These are phyloP conservation scores for Chaetoceros muelleri DNA, from an alignment of 108 stramenopile genomes.

Conservation along the genomic window DNA sequence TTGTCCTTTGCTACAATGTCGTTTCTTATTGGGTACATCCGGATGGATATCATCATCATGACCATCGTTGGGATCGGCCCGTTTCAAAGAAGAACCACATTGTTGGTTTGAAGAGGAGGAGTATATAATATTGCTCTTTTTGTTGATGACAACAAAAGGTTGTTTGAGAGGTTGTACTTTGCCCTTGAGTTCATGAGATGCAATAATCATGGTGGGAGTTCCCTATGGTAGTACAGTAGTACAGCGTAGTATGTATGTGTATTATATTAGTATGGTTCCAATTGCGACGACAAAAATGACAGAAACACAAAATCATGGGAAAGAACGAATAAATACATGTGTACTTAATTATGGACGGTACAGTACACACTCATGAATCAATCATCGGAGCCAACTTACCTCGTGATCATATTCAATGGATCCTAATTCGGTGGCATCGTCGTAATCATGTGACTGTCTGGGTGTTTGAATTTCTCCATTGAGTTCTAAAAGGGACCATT, in stretches of 20 bases:
- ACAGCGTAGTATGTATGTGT: too few relatives aligned
- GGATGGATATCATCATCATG: too few relatives aligned
- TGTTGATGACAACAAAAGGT: slow-evolving; percentile 57
- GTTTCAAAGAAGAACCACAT: neutral
- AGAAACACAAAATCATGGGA: too few relatives aligned
- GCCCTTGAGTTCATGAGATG: slow-evolving; percentile 60
- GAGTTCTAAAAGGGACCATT: neutral
- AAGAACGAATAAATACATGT: neutral
- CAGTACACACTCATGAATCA: neutral
- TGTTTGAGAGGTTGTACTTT: slow-evolving; percentile 37
- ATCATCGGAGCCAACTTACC: too few relatives aligned
- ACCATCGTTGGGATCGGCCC: too few relatives aligned
- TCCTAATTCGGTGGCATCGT: neutral
- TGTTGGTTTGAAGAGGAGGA: neutral
- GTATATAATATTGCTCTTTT: slow-evolving; percentile 3
- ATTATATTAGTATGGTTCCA: too few relatives aligned
- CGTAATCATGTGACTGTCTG: neutral
- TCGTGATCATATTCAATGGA: neutral
- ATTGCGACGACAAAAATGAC: too few relatives aligned
- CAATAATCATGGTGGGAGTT: slow-evolving; percentile 46
- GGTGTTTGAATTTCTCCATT: neutral
- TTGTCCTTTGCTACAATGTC: too few relatives aligned
- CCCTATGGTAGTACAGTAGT: too few relatives aligned
- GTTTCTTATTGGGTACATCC: too few relatives aligned
- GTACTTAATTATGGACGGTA: neutral